A percentile compares a stretch with the other conserved stretches of the same genome.
phyloP scores from a whole-genome alignment of 2,329 filamentous ascomycete species.

The Diplodia corticola region DNA sequence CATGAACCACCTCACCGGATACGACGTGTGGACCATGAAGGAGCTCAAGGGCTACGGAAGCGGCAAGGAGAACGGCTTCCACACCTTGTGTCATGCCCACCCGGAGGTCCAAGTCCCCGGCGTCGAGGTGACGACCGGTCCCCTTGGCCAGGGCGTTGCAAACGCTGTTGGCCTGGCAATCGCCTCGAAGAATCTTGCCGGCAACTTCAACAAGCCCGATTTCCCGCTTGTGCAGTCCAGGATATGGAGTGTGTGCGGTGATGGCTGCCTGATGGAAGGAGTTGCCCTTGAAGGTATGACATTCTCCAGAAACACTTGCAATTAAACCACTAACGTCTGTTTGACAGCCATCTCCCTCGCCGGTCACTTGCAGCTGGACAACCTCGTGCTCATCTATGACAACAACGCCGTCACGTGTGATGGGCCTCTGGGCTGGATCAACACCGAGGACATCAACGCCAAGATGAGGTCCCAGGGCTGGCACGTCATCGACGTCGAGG shows the following conservation, averaged over 20 bases:
- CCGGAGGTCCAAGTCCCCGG: conserved; percentile 57
- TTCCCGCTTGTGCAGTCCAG: neutral
- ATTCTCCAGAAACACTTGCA: neutral
- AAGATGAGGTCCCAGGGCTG: neutral
- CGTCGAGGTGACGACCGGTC: conserved; percentile 62
- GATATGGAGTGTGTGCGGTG: neutral
- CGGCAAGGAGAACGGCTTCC: neutral
- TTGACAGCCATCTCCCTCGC: neutral
- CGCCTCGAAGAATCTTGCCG: conserved; percentile 57
- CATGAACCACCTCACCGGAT: conserved; percentile 4
- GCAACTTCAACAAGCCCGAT: conserved; percentile 49
- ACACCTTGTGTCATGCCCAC: conserved; percentile 54
- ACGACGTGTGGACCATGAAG: conserved; percentile 4
- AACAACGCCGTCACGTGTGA: neutral
- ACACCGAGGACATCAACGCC: neutral
- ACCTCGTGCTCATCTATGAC: neutral
- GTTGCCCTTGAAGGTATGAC: neutral
- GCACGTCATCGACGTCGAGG: neutral
- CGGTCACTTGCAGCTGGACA: neutral
- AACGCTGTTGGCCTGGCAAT: conserved; percentile 63
- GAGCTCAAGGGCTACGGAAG: conserved; percentile 13
- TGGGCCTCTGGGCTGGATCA: neutral
- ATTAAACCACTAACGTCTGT: neutral
- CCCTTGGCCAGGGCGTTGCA: conserved; percentile 59
- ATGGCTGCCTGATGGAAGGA: neutral